Evolutionary conservation across 352 stramenopile species (phyloP).

Genomic region (Phytophthora cactorum): DNA sequence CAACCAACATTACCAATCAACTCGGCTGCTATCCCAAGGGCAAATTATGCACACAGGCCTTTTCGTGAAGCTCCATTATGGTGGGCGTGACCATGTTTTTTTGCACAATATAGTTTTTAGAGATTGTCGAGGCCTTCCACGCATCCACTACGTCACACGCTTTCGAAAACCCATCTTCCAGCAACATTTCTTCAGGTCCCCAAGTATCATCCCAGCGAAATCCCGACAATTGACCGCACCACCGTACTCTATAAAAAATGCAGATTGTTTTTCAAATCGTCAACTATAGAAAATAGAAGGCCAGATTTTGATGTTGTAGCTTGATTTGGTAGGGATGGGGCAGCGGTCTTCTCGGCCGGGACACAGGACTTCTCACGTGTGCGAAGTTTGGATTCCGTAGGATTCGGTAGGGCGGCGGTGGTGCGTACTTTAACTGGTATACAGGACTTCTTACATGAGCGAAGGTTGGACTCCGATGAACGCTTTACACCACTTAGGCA

Average conservation of each 20-base stretch:
- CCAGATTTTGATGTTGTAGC: not conserved
- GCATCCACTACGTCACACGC: not conserved
- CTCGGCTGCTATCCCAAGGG: not conserved
- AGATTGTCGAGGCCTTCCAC: not conserved
- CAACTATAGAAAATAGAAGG: not conserved
- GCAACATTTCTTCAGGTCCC: not conserved
- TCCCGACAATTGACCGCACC: not conserved
- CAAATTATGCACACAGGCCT: not conserved
- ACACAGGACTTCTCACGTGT: not conserved
- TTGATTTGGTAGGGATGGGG: not conserved
- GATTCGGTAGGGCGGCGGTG: not conserved
- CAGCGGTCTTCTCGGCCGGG: not conserved
- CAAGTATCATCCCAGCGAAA: not conserved
- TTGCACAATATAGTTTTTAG: not conserved
- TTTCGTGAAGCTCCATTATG: not conserved
- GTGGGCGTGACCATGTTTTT: not conserved
- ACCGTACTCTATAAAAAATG: not conserved
- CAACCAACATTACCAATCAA: not conserved
- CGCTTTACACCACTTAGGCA: too few relatives aligned
- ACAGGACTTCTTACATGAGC: too few relatives aligned
- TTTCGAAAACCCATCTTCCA: not conserved
- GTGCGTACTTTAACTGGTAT: too few relatives aligned
- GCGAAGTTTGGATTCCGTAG: not conserved
- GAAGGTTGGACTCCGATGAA: too few relatives aligned
- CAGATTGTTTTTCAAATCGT: not conserved